Conservation (phyloP, 768 basidiomycete genomes). For the Suillus americanus region DNA sequence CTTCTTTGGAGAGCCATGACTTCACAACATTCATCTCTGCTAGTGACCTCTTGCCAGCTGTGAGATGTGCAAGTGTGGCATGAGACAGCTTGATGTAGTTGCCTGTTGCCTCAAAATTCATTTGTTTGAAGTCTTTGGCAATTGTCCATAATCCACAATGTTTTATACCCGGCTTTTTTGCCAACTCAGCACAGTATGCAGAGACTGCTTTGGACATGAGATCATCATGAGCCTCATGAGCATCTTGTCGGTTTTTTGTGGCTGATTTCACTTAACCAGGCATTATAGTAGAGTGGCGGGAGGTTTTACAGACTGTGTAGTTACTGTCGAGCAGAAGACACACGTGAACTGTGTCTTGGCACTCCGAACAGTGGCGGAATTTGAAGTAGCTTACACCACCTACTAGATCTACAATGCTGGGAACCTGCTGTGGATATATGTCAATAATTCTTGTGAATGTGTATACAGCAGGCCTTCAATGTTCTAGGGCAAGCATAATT, state of each 20-base stretch:
- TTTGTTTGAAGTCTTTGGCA: conserved; percentile 14
- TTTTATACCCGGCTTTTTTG: conserved; percentile 2
- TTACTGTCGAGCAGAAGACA: background rate
- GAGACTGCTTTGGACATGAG: conserved; percentile 13
- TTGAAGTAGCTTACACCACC: background rate
- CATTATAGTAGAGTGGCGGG: background rate
- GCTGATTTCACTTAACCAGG: conserved; percentile 12
- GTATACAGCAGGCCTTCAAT: background rate
- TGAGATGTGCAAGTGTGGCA: conserved; percentile 16
- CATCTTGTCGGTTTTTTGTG: conserved; percentile 13
- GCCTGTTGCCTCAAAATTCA: conserved; percentile 13
- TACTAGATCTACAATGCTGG: background rate
- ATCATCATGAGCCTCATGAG: conserved; percentile 17
- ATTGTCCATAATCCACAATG: conserved; percentile 10
- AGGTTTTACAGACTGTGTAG: background rate
- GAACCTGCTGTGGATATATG: background rate
- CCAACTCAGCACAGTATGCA: conserved; percentile 8
- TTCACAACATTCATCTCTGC: conserved; percentile 27
- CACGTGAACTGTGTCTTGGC: background rate
- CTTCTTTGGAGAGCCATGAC: conserved; percentile 26
- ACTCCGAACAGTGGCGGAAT: background rate
- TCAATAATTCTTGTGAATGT: background rate
- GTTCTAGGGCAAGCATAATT: background rate
- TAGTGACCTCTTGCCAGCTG: conserved; percentile 19
- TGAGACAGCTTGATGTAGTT: conserved; percentile 16